Evolutionary conservation across 257 asterid species (phyloP).

Genomic region (Buddleja alternifolia): DNA sequence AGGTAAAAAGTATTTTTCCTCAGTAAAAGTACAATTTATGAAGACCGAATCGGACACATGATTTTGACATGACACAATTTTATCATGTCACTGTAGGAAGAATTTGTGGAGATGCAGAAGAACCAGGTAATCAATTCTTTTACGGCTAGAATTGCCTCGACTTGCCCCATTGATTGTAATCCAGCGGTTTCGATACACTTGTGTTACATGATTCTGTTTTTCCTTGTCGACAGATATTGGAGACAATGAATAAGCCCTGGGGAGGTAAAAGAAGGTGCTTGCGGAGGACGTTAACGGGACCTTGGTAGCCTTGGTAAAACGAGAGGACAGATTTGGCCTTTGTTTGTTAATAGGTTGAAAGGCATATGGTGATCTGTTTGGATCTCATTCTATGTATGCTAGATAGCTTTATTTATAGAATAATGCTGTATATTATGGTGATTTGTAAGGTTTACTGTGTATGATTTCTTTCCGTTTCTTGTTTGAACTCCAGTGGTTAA

Average conservation of each 20-base stretch:
- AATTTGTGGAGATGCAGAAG: slow-evolving; percentile 74
- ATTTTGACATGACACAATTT: slow-evolving; percentile 19
- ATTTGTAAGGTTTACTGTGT: slow-evolving; percentile 20
- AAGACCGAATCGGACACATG: slow-evolving; percentile 2
- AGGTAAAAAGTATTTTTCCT: slow-evolving; percentile 55
- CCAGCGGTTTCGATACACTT: slow-evolving; percentile 1
- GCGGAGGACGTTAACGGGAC: slow-evolving; percentile 58
- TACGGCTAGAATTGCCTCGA: not conserved
- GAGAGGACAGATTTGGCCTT: slow-evolving; percentile 6
- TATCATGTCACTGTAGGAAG: slow-evolving; percentile 53
- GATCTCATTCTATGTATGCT: slow-evolving; percentile 18
- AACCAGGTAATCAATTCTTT: slow-evolving; percentile 56
- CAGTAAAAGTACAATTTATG: slow-evolving; percentile 8
- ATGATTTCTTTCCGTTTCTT: slow-evolving; percentile 31
- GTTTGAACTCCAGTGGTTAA: not conserved
- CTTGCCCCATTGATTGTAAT: not conserved
- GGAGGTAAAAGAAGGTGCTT: slow-evolving; percentile 63
- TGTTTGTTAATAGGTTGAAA: slow-evolving; percentile 28
- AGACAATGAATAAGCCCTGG: slow-evolving; percentile 48
- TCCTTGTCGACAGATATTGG: slow-evolving; percentile 50
- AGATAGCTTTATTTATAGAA: slow-evolving; percentile 38
- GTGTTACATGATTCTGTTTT: not conserved
- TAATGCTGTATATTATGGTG: slow-evolving; percentile 33
- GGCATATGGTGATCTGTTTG: slow-evolving; percentile 29
- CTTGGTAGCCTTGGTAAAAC: slow-evolving; percentile 57